phyloP scores from a whole-genome alignment of 2,329 filamentous ascomycete species.

The Xylaria polymorpha region DNA sequence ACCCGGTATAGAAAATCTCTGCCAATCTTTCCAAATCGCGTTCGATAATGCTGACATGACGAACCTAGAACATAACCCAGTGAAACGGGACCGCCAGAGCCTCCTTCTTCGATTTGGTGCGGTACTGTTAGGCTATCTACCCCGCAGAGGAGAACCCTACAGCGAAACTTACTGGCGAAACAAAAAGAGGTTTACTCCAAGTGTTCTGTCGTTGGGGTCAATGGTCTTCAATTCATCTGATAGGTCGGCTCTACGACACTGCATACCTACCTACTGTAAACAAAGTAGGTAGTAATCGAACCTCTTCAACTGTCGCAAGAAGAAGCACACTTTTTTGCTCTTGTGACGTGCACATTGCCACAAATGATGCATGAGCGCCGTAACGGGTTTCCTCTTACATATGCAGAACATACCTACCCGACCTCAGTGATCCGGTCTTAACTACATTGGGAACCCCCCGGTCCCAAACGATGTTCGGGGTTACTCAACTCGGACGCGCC shows the following conservation, averaged over 20 bases:
- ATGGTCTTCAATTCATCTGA: neutral
- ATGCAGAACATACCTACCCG: constrained; percentile 26
- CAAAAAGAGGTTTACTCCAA: constrained; percentile 25
- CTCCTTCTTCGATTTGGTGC: neutral
- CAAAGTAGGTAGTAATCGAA: neutral
- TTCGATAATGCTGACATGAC: constrained; percentile 21
- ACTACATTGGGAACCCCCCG: constrained; percentile 33
- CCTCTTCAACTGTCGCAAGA: neutral
- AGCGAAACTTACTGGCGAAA: neutral
- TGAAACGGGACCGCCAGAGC: constrained; percentile 22
- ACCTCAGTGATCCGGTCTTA: constrained; percentile 12
- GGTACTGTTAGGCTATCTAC: neutral
- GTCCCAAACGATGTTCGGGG: constrained; percentile 24
- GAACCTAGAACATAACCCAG: constrained; percentile 10
- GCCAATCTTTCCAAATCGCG: constrained; percentile 25
- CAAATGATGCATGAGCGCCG: constrained; percentile 6
- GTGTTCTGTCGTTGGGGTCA: constrained; percentile 12
- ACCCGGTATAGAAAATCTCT: constrained; percentile 4
- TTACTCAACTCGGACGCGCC: constrained; percentile 41
- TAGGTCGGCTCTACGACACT: neutral
- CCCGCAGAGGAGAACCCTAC: constrained; percentile 30
- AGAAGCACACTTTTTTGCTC: neutral
- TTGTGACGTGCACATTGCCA: neutral
- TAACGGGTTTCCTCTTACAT: constrained; percentile 8
- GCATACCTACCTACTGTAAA: neutral